Evolutionary conservation across 1,284 basidiomycete species (phyloP).

Genomic region (Ustilago crameri): DNA sequence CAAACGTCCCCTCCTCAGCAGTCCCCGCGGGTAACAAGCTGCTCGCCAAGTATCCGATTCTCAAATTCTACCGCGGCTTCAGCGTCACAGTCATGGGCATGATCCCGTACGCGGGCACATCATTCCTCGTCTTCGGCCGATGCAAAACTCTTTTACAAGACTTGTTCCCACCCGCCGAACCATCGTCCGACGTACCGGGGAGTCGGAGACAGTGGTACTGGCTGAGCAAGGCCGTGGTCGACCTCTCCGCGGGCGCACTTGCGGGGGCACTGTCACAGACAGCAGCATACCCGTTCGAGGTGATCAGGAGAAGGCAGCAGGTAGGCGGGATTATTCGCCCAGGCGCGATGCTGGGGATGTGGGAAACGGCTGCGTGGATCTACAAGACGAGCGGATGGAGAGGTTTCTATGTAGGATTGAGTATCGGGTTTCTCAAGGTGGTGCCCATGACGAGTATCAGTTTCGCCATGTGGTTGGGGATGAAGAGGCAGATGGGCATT

Average conservation of each 20-base stretch:
- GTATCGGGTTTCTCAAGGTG: conserved; percentile 95
- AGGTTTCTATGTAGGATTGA: conserved; percentile 93
- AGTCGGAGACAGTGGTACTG: conserved; percentile 48
- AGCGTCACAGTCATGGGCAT: conserved; percentile 72
- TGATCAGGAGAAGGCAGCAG: conserved; percentile 92
- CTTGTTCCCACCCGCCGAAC: conserved; percentile 49
- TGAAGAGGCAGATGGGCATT: conserved; percentile 67
- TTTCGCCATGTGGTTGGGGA: conserved; percentile 65
- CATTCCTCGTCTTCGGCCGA: conserved; percentile 76
- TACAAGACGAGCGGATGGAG: conserved; percentile 79
- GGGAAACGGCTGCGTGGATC: conserved; percentile 71
- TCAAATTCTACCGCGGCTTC: conserved; percentile 97
- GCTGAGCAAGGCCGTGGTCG: conserved; percentile 69
- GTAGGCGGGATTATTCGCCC: conserved; percentile 76
- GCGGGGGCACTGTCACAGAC: conserved; percentile 91
- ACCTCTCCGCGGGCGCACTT: conserved; percentile 85
- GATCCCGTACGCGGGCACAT: conserved; percentile 95
- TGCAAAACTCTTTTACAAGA: conserved; percentile 61
- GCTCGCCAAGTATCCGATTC: conserved; percentile 62
- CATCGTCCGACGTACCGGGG: conserved; percentile 10
- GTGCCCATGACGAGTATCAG: conserved; percentile 83
- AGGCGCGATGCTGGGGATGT: conserved; percentile 59
- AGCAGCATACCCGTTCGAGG: conserved; percentile 94
- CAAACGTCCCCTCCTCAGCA: conserved; percentile 29
- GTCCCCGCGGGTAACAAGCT: conserved; percentile 37